Base-by-base conservation (phyloP, 148 eudicot genomes). In the Beta vulgaris region DNA sequence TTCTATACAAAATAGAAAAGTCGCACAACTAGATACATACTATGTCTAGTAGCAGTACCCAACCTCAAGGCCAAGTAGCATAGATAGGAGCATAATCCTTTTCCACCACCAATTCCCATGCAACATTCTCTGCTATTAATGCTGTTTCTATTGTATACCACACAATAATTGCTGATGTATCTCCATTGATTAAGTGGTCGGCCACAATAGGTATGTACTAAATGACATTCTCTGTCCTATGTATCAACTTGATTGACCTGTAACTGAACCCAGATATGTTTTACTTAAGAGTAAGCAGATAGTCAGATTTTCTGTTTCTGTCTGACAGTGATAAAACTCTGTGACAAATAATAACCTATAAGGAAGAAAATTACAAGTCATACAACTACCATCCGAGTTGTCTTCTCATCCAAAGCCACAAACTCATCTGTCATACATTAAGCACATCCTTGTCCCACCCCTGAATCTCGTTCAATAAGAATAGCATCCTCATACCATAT, bases 381-480 rank as follows among this genome's bases (percentile, higher is more conserved):
- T 70, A 53, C 79, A 80, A 75, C 75, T 62, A 61, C 82, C 70
- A 59, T 29, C 13, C 13, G 25, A 61, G 40, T 54, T 70, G 78
- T 75, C 72, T 75, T 51, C 58, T 25, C 55, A 71, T 40, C 23
- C 19, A 32, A 26, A 18, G 69, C 82, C 82, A 80, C 75, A 69
- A 25, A 79, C 82, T 74, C 63, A 23, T 49, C 72, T 61, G 60
- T 80, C 79, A 62, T 25, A 46, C 73, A 69, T 44, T 79, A 69
- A 75, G 67, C 53, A 23, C 48, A 62, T 7, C 14, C 69, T 54
- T 75, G 59, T 32, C 75, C 79, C 79, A 63, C 79, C 34, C 37
- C 78, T 49, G 23, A 63, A 64, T 54, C 25, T 71, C 71, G 36
- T 35, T 55, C 73, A 68, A 76, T 76, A 80, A 70, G 32, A 62